These are phyloP conservation scores for Podospora pseudocomata DNA, from an alignment of 495 filamentous ascomycete genomes.

Conservation along the genomic window DNA sequence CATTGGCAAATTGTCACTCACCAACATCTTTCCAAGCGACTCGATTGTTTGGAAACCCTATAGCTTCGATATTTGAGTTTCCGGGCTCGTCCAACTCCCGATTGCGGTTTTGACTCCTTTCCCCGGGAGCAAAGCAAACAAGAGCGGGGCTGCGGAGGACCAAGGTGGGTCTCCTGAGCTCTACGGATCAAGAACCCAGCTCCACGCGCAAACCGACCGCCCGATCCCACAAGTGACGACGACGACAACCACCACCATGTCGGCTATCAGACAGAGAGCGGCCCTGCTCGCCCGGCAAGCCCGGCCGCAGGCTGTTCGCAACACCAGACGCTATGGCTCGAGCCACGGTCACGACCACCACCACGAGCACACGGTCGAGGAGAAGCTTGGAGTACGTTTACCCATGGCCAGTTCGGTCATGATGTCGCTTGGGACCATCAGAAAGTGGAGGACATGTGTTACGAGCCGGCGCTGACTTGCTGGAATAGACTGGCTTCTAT, in stretches of 20 bases:
- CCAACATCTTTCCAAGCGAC: neutral
- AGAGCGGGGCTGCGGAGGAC: conserved; percentile 10
- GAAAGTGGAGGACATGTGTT: neutral
- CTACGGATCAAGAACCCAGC: conserved; percentile 14
- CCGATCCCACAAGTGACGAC: conserved; percentile 3
- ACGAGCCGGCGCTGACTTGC: conserved; percentile 15
- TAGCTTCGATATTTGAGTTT: neutral
- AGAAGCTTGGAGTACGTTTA: conserved; percentile 44
- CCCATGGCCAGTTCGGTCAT: neutral
- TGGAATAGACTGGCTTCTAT: conserved; percentile 38
- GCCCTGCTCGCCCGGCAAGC: conserved; percentile 36
- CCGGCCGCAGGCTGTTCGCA: conserved; percentile 29
- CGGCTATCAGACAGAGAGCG: conserved; percentile 43
- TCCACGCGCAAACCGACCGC: conserved; percentile 16
- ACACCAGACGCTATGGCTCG: conserved; percentile 44
- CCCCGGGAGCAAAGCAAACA: neutral
- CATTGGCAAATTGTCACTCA: conserved; percentile 23
- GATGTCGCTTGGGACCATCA: neutral
- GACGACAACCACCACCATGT: conserved; percentile 36
- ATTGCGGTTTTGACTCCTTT: neutral
- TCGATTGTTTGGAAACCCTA: neutral
- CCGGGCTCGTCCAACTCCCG: neutral
- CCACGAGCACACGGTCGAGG: conserved; percentile 39
- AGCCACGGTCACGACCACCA: conserved; percentile 34
- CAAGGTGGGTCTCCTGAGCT: conserved; percentile 10